phyloP scores from a whole-genome alignment of 2,329 filamentous ascomycete genomes.

The Pseudocercospora pini-densiflorae region DNA sequence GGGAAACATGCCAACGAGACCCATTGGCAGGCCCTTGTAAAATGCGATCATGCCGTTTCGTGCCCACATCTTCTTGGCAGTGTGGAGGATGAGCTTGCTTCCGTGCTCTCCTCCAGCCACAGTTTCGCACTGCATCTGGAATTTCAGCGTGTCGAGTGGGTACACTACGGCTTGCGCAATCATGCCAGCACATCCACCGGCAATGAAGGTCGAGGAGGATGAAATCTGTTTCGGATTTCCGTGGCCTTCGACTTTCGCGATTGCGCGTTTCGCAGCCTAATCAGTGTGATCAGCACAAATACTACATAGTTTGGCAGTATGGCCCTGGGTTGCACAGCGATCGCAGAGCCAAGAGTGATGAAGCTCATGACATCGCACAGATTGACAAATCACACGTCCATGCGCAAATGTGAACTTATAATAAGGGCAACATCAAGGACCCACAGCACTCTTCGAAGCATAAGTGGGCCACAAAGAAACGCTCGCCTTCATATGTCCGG shows the following conservation, averaged over 20 bases:
- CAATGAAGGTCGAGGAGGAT: conserved; percentile 84
- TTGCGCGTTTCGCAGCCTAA: conserved; percentile 80
- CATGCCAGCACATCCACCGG: conserved; percentile 91
- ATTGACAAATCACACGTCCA: background rate
- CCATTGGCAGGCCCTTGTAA: conserved; percentile 93
- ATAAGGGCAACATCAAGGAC: background rate
- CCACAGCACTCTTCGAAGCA: background rate
- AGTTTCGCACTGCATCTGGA: conserved; percentile 91
- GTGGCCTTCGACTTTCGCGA: conserved; percentile 87
- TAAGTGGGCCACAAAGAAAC: background rate
- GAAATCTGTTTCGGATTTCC: conserved; percentile 78
- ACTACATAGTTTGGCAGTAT: background rate
- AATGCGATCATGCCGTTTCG: conserved; percentile 75
- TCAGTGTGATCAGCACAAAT: conserved; percentile 8
- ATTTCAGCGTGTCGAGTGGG: conserved; percentile 82
- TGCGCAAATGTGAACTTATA: background rate
- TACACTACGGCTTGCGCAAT: conserved; percentile 96
- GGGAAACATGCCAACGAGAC: conserved; percentile 93
- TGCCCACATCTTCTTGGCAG: conserved; percentile 83
- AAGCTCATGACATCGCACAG: background rate
- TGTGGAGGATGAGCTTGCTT: conserved; percentile 79
- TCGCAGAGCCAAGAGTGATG: background rate
- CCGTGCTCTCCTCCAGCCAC: conserved; percentile 84
- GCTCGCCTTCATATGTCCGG: background rate
- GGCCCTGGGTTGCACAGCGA: background rate